These are phyloP conservation scores for Chara braunii DNA, from an alignment of 139 green algal species.

Conservation along the genomic window DNA sequence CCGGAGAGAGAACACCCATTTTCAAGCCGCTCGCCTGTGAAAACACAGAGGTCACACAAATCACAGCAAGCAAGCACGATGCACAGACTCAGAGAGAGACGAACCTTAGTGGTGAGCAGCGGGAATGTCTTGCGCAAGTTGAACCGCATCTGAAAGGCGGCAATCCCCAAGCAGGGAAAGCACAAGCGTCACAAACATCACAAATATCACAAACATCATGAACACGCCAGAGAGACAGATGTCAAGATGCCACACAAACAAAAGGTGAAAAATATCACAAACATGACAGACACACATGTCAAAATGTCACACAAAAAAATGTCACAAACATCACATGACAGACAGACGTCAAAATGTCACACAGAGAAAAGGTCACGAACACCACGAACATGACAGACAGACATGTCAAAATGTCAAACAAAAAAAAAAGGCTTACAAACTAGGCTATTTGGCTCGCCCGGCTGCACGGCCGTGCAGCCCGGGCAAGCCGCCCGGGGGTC, in stretches of 20 bases:
- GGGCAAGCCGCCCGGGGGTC: too few species aligned
- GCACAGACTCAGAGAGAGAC: not conserved
- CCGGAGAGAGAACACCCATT: too few species aligned
- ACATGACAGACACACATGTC: not conserved
- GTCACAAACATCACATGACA: not conserved
- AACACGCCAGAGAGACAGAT: constrained; percentile 9
- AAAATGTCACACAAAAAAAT: not conserved
- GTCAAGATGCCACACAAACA: not conserved
- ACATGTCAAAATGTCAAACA: not conserved
- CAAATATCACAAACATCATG: constrained; percentile 18
- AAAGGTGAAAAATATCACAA: not conserved
- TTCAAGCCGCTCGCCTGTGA: too few species aligned
- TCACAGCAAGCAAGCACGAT: too few species aligned
- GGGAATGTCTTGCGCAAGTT: constrained; percentile 92
- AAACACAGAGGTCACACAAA: too few species aligned
- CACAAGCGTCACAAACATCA: too few species aligned
- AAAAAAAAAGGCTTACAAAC: too few species aligned
- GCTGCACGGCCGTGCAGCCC: too few species aligned
- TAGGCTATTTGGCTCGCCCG: too few species aligned
- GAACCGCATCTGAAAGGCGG: constrained; percentile 80
- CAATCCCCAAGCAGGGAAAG: constrained; percentile 39
- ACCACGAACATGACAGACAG: not conserved
- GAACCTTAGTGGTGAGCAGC: constrained; percentile 88
- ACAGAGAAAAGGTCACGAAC: not conserved
- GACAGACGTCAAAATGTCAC: not conserved